phyloP scores from a whole-genome alignment of 176 grass and related monocot genomes.

The Triticum urartu region DNA sequence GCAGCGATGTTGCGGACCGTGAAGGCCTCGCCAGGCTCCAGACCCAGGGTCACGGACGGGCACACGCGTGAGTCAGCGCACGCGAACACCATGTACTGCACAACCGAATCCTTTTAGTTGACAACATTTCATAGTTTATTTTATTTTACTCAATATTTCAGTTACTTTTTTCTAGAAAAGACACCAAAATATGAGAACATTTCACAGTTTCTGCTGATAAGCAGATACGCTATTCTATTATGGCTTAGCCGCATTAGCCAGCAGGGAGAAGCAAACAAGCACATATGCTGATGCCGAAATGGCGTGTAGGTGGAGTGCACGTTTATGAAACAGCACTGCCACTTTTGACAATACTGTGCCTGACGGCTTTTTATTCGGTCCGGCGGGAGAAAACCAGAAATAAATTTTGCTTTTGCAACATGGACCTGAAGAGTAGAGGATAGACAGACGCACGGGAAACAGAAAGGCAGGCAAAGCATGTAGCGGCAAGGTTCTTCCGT shows the following conservation, averaged over 20 bases:
- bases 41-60: slow-evolving; percentile 85
- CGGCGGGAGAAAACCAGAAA: too few species aligned
- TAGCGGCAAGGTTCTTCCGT: too few species aligned
- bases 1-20: slow-evolving; percentile 82
- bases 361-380: not conserved
- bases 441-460: too few species aligned
- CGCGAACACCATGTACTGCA: slow-evolving; percentile 97
- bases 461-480: too few species aligned
- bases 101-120: too few species aligned
- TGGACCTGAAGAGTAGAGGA: too few species aligned
- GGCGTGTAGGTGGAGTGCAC: not conserved
- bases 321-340: not conserved
- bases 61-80: slow-evolving; percentile 89
- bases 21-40: slow-evolving; percentile 90
- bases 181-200: too few species aligned
- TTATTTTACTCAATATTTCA: too few species aligned
- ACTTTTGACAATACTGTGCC: not conserved
- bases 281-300: not conserved
- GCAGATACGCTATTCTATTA: not conserved
- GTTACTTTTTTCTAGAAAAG: too few species aligned
- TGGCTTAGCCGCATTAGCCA: too few species aligned
- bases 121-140: too few species aligned
- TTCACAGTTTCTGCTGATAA: not conserved
- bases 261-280: not conserved
- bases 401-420: too few species aligned